Evolutionary conservation across 139 green algal genomes (phyloP).

Genomic region (Yamagishiella unicocca): DNA sequence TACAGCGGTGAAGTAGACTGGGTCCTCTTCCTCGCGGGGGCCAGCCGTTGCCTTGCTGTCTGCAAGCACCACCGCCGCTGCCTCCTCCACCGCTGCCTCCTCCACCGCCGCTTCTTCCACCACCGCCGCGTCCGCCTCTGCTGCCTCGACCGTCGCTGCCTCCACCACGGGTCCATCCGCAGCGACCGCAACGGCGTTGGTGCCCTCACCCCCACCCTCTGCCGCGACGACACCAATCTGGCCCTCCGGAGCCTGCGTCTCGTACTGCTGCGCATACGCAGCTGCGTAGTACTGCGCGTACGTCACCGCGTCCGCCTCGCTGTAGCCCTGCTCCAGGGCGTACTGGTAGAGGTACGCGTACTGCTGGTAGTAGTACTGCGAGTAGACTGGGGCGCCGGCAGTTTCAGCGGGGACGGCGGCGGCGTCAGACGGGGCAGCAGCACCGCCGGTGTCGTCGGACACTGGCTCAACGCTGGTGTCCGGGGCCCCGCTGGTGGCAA

Average conservation of each 20-base stretch:
- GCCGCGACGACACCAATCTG: neutral
- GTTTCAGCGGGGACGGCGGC: neutral
- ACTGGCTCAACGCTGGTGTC: neutral
- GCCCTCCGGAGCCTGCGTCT: constrained; percentile 15
- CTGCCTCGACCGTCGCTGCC: neutral
- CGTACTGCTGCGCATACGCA: constrained; percentile 29
- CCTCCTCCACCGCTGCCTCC: neutral
- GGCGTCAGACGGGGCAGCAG: neutral
- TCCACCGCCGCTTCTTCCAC: neutral
- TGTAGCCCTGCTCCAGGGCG: constrained; percentile 28
- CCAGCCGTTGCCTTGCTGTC: neutral
- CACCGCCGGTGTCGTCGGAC: neutral
- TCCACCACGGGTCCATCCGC: neutral
- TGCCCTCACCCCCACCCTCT: neutral
- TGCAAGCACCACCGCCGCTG: neutral
- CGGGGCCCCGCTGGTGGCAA: neutral
- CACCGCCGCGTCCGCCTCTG: neutral
- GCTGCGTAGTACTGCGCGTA: constrained; percentile 43
- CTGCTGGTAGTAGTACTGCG: constrained; percentile 61
- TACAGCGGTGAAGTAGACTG: neutral
- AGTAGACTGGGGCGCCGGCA: neutral
- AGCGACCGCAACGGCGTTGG: neutral
- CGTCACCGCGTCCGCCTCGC: constrained; percentile 22
- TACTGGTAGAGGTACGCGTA: constrained; percentile 79
- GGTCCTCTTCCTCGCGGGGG: neutral